phyloP scores from a whole-genome alignment of 345 rosid species.

The Eucalyptus marginata region DNA sequence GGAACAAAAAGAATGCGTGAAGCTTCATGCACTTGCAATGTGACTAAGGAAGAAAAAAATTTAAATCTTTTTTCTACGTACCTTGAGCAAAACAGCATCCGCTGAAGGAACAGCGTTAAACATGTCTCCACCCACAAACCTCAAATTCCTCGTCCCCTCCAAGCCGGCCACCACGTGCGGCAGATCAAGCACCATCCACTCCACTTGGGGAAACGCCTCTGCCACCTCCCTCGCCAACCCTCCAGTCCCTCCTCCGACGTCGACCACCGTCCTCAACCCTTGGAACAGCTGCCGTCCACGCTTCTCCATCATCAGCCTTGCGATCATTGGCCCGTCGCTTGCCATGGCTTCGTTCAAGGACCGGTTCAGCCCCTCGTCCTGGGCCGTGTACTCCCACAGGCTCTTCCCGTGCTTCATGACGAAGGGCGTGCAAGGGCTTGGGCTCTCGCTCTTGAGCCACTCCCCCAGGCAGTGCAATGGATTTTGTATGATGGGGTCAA shows the following conservation, averaged over 20 bases:
- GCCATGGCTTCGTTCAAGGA: constrained; percentile 20
- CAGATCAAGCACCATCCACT: constrained; percentile 23
- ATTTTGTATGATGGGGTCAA: constrained; percentile 1
- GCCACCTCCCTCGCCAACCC: constrained; percentile 11
- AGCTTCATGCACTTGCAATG: not conserved
- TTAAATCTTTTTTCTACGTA: not conserved
- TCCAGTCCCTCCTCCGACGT: constrained; percentile 37
- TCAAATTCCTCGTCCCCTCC: constrained; percentile 4
- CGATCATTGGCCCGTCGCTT: constrained; percentile 9
- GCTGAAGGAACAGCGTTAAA: constrained; percentile 30
- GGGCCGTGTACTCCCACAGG: not conserved
- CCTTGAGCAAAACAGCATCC: constrained; percentile 25
- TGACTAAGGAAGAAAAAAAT: not conserved
- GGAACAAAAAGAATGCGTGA: not conserved
- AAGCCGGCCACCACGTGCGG: constrained; percentile 20
- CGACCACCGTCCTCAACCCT: constrained; percentile 18
- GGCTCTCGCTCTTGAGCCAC: constrained; percentile 17
- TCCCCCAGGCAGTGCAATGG: constrained; percentile 12
- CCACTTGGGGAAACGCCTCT: constrained; percentile 11
- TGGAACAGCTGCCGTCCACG: constrained; percentile 3
- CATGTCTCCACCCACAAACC: constrained; percentile 26
- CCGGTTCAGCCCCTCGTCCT: not conserved
- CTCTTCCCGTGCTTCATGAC: constrained; percentile 10
- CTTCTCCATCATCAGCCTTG: not conserved
- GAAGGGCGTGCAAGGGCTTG: constrained; percentile 3